phyloP scores from a whole-genome alignment of 225 moss, liverwort and hornwort genomes.

The Ulota crispa region DNA sequence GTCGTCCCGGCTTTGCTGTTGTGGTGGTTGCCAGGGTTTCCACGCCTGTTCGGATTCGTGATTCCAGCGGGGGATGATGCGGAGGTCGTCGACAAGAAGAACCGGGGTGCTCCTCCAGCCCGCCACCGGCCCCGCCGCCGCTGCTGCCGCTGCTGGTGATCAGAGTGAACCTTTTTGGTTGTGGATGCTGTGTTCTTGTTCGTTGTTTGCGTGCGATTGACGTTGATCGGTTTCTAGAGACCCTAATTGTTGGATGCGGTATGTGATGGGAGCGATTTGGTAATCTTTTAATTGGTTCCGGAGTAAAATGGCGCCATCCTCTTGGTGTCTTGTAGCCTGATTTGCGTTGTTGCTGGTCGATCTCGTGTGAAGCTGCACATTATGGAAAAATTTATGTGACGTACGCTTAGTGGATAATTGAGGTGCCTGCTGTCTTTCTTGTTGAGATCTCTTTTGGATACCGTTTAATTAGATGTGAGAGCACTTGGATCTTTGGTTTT shows the following conservation, averaged over 20 bases:
- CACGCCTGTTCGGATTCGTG: constrained; percentile 6
- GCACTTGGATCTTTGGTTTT: neutral
- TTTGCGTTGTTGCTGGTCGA: constrained; percentile 3
- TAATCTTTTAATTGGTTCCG: neutral
- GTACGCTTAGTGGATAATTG: neutral
- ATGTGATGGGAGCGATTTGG: neutral
- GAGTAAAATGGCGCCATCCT: neutral
- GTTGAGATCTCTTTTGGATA: neutral
- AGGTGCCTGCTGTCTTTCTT: neutral
- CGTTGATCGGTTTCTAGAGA: constrained; percentile 18
- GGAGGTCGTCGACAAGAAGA: constrained; percentile 61
- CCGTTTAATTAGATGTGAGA: constrained; percentile 6
- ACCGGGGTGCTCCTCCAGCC: constrained; percentile 68
- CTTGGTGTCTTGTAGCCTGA: neutral
- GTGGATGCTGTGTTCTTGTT: neutral
- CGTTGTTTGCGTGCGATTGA: constrained; percentile 18
- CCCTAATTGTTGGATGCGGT: constrained; percentile 24
- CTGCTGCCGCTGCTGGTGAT: constrained; percentile 59
- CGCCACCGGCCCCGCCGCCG: constrained; percentile 55
- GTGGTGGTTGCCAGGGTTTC: constrained; percentile 24
- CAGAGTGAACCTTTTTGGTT: neutral
- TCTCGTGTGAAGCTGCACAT: neutral
- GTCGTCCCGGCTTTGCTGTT: neutral
- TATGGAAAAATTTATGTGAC: constrained; percentile 13
- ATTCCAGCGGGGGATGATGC: constrained; percentile 48